phyloP scores from a whole-genome alignment of 768 basidiomycete genomes.

The Hysterangium stoloniferum region DNA sequence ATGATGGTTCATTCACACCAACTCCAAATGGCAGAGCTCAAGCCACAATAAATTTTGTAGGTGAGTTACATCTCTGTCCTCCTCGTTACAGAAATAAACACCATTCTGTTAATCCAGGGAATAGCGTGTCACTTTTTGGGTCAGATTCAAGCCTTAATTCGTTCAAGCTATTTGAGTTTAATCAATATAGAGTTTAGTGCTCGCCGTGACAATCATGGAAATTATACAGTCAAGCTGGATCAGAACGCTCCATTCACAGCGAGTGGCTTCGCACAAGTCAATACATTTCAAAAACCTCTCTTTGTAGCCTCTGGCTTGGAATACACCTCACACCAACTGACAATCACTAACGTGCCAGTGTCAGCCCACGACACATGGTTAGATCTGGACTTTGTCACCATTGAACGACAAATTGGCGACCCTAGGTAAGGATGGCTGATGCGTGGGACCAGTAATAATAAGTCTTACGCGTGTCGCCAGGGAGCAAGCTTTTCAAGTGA shows the following conservation, averaged over 20 bases:
- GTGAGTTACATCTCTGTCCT: background rate
- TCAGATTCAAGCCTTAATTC: background rate
- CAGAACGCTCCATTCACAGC: background rate
- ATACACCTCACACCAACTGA: constrained; percentile 31
- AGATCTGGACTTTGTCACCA: constrained; percentile 43
- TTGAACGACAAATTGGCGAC: constrained; percentile 2
- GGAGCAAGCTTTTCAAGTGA: background rate
- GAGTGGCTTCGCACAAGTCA: constrained; percentile 19
- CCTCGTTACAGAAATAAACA: background rate
- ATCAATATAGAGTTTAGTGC: constrained; percentile 35
- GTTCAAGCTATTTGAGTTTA: background rate
- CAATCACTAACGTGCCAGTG: constrained; percentile 23
- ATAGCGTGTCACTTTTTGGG: constrained; percentile 6
- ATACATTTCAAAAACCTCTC: constrained; percentile 34
- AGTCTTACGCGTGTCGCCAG: background rate
- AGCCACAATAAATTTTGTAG: background rate
- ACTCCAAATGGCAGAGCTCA: no score
- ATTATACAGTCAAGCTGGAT: constrained; percentile 38
- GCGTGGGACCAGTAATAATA: background rate
- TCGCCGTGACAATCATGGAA: constrained; percentile 39
- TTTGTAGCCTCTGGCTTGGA: constrained; percentile 29
- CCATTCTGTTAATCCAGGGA: background rate
- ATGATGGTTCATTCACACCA: no score
- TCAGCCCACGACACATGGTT: constrained; percentile 21
- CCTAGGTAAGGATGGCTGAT: background rate